Evolutionary conservation across 1,139 yeast species (phyloP), one percentile per base, ranked within the genome.

Genomic region (Scheffersomyces parashehatae): DNA sequence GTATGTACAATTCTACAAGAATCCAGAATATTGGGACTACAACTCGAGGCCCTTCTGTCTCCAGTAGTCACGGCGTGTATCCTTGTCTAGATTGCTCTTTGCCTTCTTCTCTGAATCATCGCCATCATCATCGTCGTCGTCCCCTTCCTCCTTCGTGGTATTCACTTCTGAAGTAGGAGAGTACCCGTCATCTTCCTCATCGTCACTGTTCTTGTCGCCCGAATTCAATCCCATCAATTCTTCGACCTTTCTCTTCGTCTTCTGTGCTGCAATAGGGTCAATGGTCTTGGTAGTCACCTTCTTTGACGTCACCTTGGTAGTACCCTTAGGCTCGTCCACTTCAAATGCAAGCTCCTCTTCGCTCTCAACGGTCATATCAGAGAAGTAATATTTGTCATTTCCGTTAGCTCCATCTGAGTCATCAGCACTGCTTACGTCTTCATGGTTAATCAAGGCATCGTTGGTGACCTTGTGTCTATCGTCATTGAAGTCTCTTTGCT

Each of bases 401-500:
- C 68, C 72, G n/a, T 63, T 58, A 0, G 59, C 61, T 0, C 70
- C 72, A 42, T 65, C 73, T 38, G 63, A 59, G 38, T 64, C 69
- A 4, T 54, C 58, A 5, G 47, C 58, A 15, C 56, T 56, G 8
- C 51, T 56, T 4, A 45, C 47, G 2, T 52, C 60, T 2, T 45
- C 49, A 41, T 68, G 69, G 24, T 53, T 52, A 1, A 74, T 61
- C 48, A 74, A 64, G 1, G 93, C 91, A 46, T 79, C 79, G 59
- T 87, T 88, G 8, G 67, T 65, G 2, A 86, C 88, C 48, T 77
- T 67, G 36, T 68, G 70, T 59, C 95, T 75, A 41, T 88, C 95
- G 62, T 88, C 96, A 42, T 79, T 79, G 61, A 88, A 88, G 59
- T 87, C 91, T 64, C 97, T 74, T 53, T 77, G 82, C 47, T 81